Percentiles rank a stretch among this genome's conserved stretches.
Evolutionary conservation across 352 stramenopile genomes (phyloP).

Genomic region (Blastocystis sp.): DNA sequence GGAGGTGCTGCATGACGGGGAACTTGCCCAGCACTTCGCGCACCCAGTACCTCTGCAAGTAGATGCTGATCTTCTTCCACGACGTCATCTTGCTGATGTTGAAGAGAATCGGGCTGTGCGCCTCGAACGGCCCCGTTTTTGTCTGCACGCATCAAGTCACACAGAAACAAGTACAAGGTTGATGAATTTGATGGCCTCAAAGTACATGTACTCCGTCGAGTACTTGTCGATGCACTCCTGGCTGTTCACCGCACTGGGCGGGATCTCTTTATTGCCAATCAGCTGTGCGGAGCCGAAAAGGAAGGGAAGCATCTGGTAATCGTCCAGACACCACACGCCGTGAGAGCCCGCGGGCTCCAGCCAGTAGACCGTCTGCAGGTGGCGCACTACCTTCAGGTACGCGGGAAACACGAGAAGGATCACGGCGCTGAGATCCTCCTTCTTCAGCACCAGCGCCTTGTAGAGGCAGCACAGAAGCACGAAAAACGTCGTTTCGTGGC

Average conservation of each 20-base stretch:
- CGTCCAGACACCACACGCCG: conserved; percentile 95
- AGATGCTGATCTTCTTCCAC: conserved; percentile 85
- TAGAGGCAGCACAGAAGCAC: conserved; percentile 80
- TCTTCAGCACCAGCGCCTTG: conserved; percentile 70
- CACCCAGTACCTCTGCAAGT: conserved; percentile 75
- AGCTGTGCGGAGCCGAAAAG: conserved; percentile 94
- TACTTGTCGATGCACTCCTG: conserved; percentile 75
- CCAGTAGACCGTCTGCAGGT: conserved; percentile 88
- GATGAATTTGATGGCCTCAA: conserved; percentile 87
- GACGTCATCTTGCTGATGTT: conserved; percentile 83
- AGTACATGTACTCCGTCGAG: conserved; percentile 83
- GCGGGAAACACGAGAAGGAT: conserved; percentile 82
- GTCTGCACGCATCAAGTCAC: conserved; percentile 73
- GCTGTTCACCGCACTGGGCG: conserved; percentile 78
- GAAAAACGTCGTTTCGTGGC: conserved; percentile 94
- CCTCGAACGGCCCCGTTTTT: conserved; percentile 83
- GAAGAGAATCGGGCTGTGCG: conserved; percentile 87
- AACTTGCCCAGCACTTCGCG: conserved; percentile 96
- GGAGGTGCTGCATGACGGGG: conserved; percentile 93
- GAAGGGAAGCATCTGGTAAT: conserved; percentile 96
- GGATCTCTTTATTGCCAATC: conserved; percentile 77
- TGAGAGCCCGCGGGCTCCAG: conserved; percentile 96
- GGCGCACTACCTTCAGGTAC: conserved; percentile 88
- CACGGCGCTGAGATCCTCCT: conserved; percentile 70
- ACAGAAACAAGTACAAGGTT: conserved; percentile 75